Evolutionary conservation across 345 rosid species (phyloP).

Genomic region (Erysimum cheiranthoides): DNA sequence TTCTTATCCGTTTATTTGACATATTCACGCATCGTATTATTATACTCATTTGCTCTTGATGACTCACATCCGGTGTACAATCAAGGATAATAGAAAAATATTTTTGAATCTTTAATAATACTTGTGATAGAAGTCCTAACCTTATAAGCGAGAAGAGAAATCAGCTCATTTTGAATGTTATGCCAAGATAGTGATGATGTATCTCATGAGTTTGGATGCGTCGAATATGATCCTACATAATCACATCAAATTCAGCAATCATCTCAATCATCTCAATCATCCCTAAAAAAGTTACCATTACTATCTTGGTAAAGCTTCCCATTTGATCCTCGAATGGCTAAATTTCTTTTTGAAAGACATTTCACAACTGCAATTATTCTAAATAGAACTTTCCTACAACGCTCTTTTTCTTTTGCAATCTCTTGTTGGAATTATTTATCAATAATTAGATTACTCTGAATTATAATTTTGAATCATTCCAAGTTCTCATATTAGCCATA

Average conservation of each 20-base stretch:
- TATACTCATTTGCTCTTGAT: not conserved
- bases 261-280: not conserved
- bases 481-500: constrained; percentile 4
- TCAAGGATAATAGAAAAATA: constrained; percentile 10
- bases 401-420: not conserved
- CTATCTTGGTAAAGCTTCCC: constrained; percentile 6
- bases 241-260: constrained; percentile 22
- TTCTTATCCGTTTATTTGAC: not conserved
- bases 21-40: not conserved
- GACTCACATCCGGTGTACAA: not conserved
- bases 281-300: constrained; percentile 1
- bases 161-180: constrained; percentile 5
- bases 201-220: not conserved
- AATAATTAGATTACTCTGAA: not conserved
- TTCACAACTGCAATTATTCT: not conserved
- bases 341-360: not conserved
- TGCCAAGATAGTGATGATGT: constrained; percentile 24
- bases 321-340: not conserved
- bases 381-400: not conserved
- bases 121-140: not conserved
- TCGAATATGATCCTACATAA: constrained; percentile 17
- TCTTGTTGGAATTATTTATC: not conserved
- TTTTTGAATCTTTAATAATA: constrained; percentile 3
- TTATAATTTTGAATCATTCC: constrained; percentile 9
- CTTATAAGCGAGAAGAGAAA: not conserved